Percentiles rank a stretch among this genome's conserved stretches.
Evolutionary conservation across 1,139 yeast genomes (phyloP).

Genomic region (Arxiozyma telluris): DNA sequence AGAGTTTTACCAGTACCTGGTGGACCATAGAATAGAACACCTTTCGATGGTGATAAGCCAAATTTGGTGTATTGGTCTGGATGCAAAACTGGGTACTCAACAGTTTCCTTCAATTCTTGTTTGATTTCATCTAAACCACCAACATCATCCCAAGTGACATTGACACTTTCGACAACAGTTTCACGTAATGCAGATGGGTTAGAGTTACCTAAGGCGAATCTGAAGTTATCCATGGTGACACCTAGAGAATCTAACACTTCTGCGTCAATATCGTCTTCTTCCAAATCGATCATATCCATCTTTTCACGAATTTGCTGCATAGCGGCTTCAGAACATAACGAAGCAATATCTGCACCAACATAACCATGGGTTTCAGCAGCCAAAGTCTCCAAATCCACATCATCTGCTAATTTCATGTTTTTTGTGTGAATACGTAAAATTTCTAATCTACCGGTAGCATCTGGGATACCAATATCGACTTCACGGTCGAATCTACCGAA

Average conservation of each 20-base stretch:
- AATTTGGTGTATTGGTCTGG: conserved; percentile 98
- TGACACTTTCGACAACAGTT: conserved; percentile 96
- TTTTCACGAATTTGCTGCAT: conserved; percentile 98
- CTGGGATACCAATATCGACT: conserved; percentile 98
- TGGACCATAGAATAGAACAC: conserved; percentile 97
- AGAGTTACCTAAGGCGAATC: conserved; percentile 94
- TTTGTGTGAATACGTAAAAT: conserved; percentile 88
- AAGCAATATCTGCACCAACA: conserved; percentile 92
- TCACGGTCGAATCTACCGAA: conserved; percentile 99
- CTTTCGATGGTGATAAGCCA: conserved; percentile 95
- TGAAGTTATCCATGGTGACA: conserved; percentile 97
- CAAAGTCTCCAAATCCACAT: conserved; percentile 89
- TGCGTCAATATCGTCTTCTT: conserved; percentile 94
- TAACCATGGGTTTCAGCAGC: conserved; percentile 94
- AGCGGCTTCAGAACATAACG: conserved; percentile 98
- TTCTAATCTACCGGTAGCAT: conserved; percentile 96
- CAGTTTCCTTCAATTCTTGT: conserved; percentile 95
- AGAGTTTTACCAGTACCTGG: conserved; percentile 99
- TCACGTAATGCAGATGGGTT: conserved; percentile 99
- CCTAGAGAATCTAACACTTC: conserved; percentile 94
- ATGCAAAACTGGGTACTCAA: conserved; percentile 95
- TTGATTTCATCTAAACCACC: conserved; percentile 95
- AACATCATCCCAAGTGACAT: conserved; percentile 78
- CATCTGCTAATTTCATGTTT: conserved; percentile 94
- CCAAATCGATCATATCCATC: conserved; percentile 96